A percentile compares a stretch with the other conserved stretches of the same genome.
Conservation (phyloP, 1,284 basidiomycete species). For the Cutaneotrichosporon mucoides region DNA sequence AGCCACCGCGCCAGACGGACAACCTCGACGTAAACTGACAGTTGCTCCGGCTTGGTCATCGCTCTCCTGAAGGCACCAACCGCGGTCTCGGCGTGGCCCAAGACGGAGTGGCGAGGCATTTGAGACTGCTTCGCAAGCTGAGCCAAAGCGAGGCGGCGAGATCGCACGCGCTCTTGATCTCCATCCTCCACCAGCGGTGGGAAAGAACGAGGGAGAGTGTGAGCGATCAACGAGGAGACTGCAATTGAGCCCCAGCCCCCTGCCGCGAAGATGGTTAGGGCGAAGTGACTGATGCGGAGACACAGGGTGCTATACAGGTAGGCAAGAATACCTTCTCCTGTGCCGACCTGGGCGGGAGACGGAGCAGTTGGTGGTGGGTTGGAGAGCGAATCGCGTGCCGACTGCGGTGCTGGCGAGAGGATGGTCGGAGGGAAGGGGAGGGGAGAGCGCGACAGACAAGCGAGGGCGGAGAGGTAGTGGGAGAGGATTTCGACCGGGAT, state of each 20-base stretch:
- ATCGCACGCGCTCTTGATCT: conserved; percentile 30
- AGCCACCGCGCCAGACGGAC: conserved; percentile 71
- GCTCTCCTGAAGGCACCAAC: conserved; percentile 83
- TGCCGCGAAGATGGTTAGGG: conserved; percentile 71
- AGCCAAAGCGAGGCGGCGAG: conserved; percentile 54
- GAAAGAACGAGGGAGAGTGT: conserved; percentile 56
- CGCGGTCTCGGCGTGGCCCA: conserved; percentile 60
- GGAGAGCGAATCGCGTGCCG: conserved; percentile 25
- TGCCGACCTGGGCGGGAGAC: conserved; percentile 21
- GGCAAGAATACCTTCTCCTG: conserved; percentile 45
- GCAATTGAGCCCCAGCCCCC: conserved; percentile 82
- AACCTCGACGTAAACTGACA: conserved; percentile 64
- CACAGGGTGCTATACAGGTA: conserved; percentile 42
- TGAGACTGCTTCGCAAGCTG: conserved; percentile 63
- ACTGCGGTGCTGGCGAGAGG: conserved; percentile 32
- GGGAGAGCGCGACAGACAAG: conserved; percentile 34
- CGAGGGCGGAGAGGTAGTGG: conserved; percentile 36
- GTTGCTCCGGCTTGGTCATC: conserved; percentile 67
- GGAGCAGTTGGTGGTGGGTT: conserved; percentile 22
- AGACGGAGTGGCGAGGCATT: conserved; percentile 64
- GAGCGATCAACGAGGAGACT: conserved; percentile 64
- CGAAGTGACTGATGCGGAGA: conserved; percentile 43
- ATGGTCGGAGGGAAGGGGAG: conserved; percentile 41
- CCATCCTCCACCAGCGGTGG: conserved; percentile 20
- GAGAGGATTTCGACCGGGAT: conserved; percentile 43